Conservation (phyloP, 176 grass and related monocot species). For the Echinochloa phyllopogon region DNA sequence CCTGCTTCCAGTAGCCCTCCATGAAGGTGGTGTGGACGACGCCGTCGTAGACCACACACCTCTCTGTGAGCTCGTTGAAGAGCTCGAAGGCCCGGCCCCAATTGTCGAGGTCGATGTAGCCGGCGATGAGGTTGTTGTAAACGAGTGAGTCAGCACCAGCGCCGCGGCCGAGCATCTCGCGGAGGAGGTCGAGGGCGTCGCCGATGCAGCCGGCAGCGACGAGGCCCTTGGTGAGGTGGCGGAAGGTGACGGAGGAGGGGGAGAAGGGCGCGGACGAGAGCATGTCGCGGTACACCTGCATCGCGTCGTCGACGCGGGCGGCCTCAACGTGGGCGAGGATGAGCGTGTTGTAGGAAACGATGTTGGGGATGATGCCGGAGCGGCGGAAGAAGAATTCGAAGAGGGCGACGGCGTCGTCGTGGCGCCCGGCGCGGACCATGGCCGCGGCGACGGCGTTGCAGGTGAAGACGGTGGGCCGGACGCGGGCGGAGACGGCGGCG, state of each 20-base stretch:
- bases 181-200: slow-evolving; percentile 57
- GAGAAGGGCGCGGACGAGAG: slow-evolving; percentile 49
- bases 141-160: slow-evolving; percentile 60
- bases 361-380: slow-evolving; percentile 57
- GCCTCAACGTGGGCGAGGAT: slow-evolving; percentile 54
- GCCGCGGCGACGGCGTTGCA: slow-evolving; percentile 59
- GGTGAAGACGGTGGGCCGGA: slow-evolving; percentile 75
- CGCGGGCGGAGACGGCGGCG: slow-evolving; percentile 43
- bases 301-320: slow-evolving; percentile 43
- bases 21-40: slow-evolving; percentile 64
- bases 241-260: slow-evolving; percentile 53
- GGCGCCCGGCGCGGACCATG: slow-evolving; percentile 47
- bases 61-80: slow-evolving; percentile 63
- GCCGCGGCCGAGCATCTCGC: slow-evolving; percentile 58
- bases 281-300: slow-evolving; percentile 55
- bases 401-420: slow-evolving; percentile 51
- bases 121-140: slow-evolving; percentile 65
- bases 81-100: slow-evolving; percentile 59
- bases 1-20: slow-evolving; percentile 66
- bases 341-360: slow-evolving; percentile 69
- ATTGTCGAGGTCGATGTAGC: slow-evolving; percentile 51
- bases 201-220: slow-evolving; percentile 48
- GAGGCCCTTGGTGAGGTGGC: slow-evolving; percentile 66
- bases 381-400: slow-evolving; percentile 63
- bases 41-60: slow-evolving; percentile 67